Conservation (phyloP, 2,329 filamentous ascomycete species). For the Aspergillus arachidicola region DNA sequence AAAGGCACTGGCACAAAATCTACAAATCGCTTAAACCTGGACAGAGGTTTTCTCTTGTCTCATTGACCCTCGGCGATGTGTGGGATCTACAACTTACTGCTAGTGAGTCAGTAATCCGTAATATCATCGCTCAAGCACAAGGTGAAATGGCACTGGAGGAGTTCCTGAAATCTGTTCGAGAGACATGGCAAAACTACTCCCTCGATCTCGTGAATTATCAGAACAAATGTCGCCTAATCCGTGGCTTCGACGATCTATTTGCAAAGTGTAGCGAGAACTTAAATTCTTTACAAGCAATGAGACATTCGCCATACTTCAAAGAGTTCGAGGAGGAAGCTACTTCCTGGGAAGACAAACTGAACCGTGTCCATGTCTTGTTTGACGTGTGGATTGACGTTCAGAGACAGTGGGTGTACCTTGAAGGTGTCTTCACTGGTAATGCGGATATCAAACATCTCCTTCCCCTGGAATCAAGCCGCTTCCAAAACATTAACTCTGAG, state of each 20-base stretch:
- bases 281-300: slow-evolving; percentile 97
- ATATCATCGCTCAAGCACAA: slow-evolving; percentile 93
- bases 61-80: slow-evolving; percentile 95
- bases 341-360: slow-evolving; percentile 96
- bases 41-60: slow-evolving; percentile 89
- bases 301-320: slow-evolving; percentile 98
- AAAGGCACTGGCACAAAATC: slow-evolving; percentile 96
- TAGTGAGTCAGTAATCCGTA: slow-evolving; percentile 83
- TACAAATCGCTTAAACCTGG: slow-evolving; percentile 93
- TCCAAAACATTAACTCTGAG: slow-evolving; percentile 99
- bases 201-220: slow-evolving; percentile 96
- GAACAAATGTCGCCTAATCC: slow-evolving; percentile 95
- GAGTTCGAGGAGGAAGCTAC: slow-evolving; percentile 98
- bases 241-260: slow-evolving; percentile 97
- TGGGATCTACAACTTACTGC: slow-evolving; percentile 94
- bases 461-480: slow-evolving; percentile 92
- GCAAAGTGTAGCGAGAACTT: slow-evolving; percentile 98
- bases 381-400: slow-evolving; percentile 99
- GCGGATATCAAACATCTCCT: slow-evolving; percentile 98
- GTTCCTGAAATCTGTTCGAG: slow-evolving; percentile 92
- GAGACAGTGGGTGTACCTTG: slow-evolving; percentile 98
- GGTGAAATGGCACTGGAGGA: slow-evolving; percentile 98
- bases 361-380: slow-evolving; percentile 94
- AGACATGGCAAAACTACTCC: slow-evolving; percentile 94
- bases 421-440: slow-evolving; percentile 98